Conservation (phyloP, 73 alveolate species). For the Paramecium octaurelia region DNA sequence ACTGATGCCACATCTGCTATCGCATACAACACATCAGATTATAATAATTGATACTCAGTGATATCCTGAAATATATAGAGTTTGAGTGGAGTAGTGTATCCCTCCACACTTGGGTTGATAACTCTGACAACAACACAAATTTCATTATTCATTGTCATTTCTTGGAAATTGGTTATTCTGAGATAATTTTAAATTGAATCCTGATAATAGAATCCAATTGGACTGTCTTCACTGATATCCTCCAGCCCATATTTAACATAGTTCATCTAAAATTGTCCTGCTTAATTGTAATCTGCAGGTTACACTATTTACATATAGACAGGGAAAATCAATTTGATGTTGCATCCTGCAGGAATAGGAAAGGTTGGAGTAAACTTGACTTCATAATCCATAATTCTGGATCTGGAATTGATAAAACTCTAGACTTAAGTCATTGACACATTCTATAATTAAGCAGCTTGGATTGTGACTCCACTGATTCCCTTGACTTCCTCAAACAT, state of each 20-base stretch:
- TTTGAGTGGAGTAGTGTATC: slow-evolving; percentile 59
- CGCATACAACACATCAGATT: slow-evolving; percentile 51
- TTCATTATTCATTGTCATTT: slow-evolving; percentile 11
- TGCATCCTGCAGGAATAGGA: slow-evolving; percentile 44
- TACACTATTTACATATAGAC: slow-evolving; percentile 25
- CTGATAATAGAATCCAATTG: neutral
- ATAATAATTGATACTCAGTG: neutral
- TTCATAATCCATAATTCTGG: slow-evolving; percentile 35
- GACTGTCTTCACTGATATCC: slow-evolving; percentile 25
- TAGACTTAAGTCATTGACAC: slow-evolving; percentile 39
- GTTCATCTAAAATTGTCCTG: slow-evolving; percentile 37
- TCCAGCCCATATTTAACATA: slow-evolving; percentile 59
- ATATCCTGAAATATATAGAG: slow-evolving; percentile 23
- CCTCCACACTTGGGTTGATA: slow-evolving; percentile 55
- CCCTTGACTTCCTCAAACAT: slow-evolving; percentile 43
- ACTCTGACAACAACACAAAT: slow-evolving; percentile 50
- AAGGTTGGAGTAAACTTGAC: slow-evolving; percentile 55
- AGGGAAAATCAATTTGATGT: slow-evolving; percentile 45
- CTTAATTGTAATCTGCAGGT: neutral
- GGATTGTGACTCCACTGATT: slow-evolving; percentile 38
- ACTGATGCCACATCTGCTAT: neutral
- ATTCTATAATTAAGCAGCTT: slow-evolving; percentile 40
- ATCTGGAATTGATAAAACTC: neutral
- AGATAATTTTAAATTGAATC: slow-evolving; percentile 1
- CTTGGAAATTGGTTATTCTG: slow-evolving; percentile 33